Base-by-base conservation (phyloP, 495 filamentous ascomycete genomes). In the Penicillium canariense region DNA sequence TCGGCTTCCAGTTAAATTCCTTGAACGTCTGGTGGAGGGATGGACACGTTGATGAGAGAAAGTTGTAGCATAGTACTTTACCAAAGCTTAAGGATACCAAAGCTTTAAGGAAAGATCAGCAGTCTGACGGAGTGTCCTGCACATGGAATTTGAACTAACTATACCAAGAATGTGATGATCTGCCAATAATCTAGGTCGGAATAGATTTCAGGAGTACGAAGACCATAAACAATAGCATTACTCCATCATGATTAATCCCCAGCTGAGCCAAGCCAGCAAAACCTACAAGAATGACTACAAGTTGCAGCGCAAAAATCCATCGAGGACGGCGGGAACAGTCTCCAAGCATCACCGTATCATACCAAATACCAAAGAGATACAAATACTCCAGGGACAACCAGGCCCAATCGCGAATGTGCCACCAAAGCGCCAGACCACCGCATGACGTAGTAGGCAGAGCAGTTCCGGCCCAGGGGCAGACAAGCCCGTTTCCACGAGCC, bases 161-260 rank as follows among this genome's bases (percentile, higher is more conserved):
- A n/a, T n/a, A n/a, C n/a, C n/a, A n/a, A n/a, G n/a, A n/a, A n/a
- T n/a, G n/a, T n/a, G n/a, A n/a, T n/a, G n/a, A n/a, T n/a, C n/a
- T n/a, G n/a, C n/a, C n/a, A n/a, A n/a, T n/a, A n/a, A n/a, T n/a
- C n/a, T n/a, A n/a, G n/a, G n/a, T n/a, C n/a, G n/a, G n/a, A n/a
- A n/a, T n/a, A n/a, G n/a, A n/a, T n/a, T n/a, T n/a, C n/a, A n/a
- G n/a, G n/a, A n/a, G n/a, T n/a, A n/a, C n/a, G n/a, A n/a, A 22
- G 20, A 42, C 25, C 38, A 55, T 49, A 34, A 55, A 55, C 26
- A 42, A 17, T 31, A 36, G 32, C 45, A 55, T 46, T 46, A 46
- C 9, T 27, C 43, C 44, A 9, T 40, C 17, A 30, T 11, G 26
- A 48, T 46, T 20, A 42, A 32, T 34, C 34, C 28, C 26, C 42